These are phyloP conservation scores for Paraleonurus japonicus DNA, from an alignment of 257 asterid species.

Conservation along the genomic window DNA sequence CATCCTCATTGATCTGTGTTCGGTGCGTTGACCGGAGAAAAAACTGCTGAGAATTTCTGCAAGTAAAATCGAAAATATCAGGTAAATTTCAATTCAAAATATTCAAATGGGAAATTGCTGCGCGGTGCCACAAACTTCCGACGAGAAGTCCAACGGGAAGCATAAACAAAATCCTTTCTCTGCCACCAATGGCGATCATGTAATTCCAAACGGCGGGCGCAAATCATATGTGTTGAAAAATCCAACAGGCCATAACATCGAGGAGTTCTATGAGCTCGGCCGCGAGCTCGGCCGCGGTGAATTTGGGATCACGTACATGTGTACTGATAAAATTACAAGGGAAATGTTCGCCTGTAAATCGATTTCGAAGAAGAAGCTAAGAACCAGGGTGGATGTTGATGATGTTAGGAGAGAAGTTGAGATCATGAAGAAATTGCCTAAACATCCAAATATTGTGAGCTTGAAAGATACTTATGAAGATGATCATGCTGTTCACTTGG, in stretches of 20 bases:
- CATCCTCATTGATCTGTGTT: too few species aligned
- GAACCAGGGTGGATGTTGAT: conserved; percentile 58
- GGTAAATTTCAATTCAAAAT: background rate
- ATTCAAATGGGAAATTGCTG: conserved; percentile 60
- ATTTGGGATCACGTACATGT: conserved; percentile 54
- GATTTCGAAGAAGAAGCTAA: conserved; percentile 58
- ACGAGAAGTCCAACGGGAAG: conserved; percentile 37
- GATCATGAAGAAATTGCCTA: conserved; percentile 59
- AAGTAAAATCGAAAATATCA: too few species aligned
- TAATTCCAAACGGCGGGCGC: conserved; percentile 29
- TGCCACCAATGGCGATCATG: conserved; percentile 18
- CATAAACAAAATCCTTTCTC: conserved; percentile 43
- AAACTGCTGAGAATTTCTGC: background rate
- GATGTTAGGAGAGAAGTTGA: conserved; percentile 63
- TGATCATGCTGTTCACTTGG: conserved; percentile 54
- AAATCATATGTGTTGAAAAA: conserved; percentile 41
- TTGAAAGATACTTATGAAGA: conserved; percentile 64
- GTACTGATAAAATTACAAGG: conserved; percentile 43
- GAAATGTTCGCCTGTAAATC: conserved; percentile 57
- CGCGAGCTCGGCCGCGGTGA: conserved; percentile 63
- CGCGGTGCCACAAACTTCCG: conserved; percentile 46
- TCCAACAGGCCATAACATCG: conserved; percentile 50
- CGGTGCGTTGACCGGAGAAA: conserved; percentile 2
- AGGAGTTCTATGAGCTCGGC: conserved; percentile 48
- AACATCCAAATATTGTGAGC: conserved; percentile 55